Base-by-base conservation (phyloP, 306 rosid species). In the Vigna trinervia region DNA sequence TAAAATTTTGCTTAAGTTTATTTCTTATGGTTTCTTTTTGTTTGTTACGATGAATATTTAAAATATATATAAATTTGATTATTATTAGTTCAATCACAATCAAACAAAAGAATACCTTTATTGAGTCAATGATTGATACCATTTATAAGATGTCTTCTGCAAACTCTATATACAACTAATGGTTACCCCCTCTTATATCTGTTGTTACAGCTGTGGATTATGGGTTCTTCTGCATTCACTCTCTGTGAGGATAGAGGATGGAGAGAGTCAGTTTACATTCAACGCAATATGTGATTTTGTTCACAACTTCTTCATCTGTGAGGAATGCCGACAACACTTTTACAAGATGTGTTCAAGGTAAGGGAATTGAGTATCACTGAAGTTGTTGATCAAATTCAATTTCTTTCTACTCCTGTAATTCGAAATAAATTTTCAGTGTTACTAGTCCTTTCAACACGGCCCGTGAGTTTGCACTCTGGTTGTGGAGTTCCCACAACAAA, bases 161-260 rank as follows among this genome's bases (percentile, higher is more conserved):
- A 38, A 64, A 17, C 50, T n/a, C 11, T 64, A 30, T 64, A 36
- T 13, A 20, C 58, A 7, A 48, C 56, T 26, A 50, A 34, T 66
- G 3, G 61, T 59, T 59, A 67, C 51, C 50, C 45, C 28, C 10
- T 72, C 15, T 64, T 38, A 64, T 73, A 54, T 78, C 48, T 50
- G 43, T 81, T 67, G 81, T 71, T 83, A 39, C 90, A 92, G 99
- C 73, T 95, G 99, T 77, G 99, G 99, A 69, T 87, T 95, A 74
- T 95, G 97, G 99, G 96, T 95, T 89, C 93, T 95, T 78, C 79
- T 95, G 64, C 99, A 95, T 87, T 95, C 99, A 47, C 89, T 95
- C 54, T 90, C 97, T 3, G 97, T 90, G 74, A 87, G 96, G 80
- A 78, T 95, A 46, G 97, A 90, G 60, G 97, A 95, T 59, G 92